Percentiles rank a stretch among this genome's conserved stretches.
Evolutionary conservation across 495 filamentous ascomycete species (phyloP).

Genomic region (Hyaloscypha finlandica): DNA sequence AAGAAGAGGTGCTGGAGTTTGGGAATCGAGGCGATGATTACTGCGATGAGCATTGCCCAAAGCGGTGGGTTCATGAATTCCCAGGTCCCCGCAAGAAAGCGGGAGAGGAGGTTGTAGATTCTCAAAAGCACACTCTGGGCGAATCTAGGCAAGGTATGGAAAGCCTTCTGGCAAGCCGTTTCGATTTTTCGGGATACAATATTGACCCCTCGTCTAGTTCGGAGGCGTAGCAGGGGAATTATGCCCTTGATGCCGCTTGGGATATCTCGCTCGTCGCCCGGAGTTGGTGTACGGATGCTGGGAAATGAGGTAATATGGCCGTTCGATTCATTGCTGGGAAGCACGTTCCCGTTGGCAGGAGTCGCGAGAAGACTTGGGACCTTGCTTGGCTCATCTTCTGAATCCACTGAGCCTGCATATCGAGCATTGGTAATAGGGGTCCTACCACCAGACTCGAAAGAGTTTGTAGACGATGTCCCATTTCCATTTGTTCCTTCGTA

Average conservation of each 20-base stretch:
- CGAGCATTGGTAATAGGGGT: slow-evolving; percentile 31
- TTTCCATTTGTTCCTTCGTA: slow-evolving; percentile 32
- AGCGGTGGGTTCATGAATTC: slow-evolving; percentile 98
- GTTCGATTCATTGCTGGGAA: slow-evolving; percentile 23
- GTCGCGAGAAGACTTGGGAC: slow-evolving; percentile 28
- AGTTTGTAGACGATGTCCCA: slow-evolving; percentile 14
- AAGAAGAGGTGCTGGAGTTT: slow-evolving; percentile 84
- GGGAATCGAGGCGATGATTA: slow-evolving; percentile 90
- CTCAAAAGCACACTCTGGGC: slow-evolving; percentile 55
- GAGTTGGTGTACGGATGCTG: slow-evolving; percentile 26
- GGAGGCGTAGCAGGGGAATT: slow-evolving; percentile 22
- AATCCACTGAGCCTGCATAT: slow-evolving; percentile 33
- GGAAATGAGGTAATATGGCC: slow-evolving; percentile 36
- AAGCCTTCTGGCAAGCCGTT: slow-evolving; percentile 8
- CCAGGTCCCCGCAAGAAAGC: slow-evolving; percentile 69
- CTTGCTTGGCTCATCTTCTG: slow-evolving; percentile 25
- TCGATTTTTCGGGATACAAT: slow-evolving; percentile 15
- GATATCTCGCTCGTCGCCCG: slow-evolving; percentile 27
- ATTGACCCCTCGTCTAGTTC: slow-evolving; percentile 13
- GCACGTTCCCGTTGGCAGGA: slow-evolving; percentile 36
- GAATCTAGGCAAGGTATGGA: slow-evolving; percentile 53
- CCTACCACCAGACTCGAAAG: slow-evolving; percentile 33
- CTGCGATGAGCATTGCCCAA: slow-evolving; percentile 91
- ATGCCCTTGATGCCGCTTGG: slow-evolving; percentile 29
- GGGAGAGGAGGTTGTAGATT: slow-evolving; percentile 41